phyloP scores from a whole-genome alignment of 345 rosid species.

The Anacardium occidentale region DNA sequence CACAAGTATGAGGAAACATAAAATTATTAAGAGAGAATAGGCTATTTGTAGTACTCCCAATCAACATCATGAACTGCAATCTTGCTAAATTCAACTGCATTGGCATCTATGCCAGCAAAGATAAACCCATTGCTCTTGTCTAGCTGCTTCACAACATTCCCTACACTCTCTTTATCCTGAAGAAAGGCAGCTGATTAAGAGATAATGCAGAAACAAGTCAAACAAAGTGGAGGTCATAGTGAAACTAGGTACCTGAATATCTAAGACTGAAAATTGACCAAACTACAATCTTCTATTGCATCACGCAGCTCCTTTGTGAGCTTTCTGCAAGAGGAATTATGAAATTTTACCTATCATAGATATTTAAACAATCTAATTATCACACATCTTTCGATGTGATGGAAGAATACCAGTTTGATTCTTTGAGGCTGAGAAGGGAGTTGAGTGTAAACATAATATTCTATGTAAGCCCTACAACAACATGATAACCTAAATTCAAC shows the following conservation, averaged over 20 bases:
- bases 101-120: constrained; percentile 70
- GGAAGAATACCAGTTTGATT: neutral
- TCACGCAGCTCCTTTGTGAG: constrained; percentile 73
- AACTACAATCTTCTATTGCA: constrained; percentile 64
- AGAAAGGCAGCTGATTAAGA: constrained; percentile 13
- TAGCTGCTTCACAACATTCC: constrained; percentile 70
- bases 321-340: constrained; percentile 53
- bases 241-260: constrained; percentile 64
- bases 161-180: constrained; percentile 91
- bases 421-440: neutral
- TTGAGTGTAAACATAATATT: neutral
- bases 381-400: neutral
- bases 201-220: constrained; percentile 6
- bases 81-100: constrained; percentile 93
- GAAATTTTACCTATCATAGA: neutral
- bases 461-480: neutral
- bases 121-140: constrained; percentile 87
- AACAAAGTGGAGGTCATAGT: constrained; percentile 5
- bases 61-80: constrained; percentile 66
- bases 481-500: neutral
- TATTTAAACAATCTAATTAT: neutral
- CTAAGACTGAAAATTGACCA: constrained; percentile 75
- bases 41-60: constrained; percentile 96
- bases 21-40: constrained; percentile 29
- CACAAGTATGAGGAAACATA: neutral